phyloP scores from a whole-genome alignment of 768 basidiomycete genomes.

The Rhodotorula diobovata region DNA sequence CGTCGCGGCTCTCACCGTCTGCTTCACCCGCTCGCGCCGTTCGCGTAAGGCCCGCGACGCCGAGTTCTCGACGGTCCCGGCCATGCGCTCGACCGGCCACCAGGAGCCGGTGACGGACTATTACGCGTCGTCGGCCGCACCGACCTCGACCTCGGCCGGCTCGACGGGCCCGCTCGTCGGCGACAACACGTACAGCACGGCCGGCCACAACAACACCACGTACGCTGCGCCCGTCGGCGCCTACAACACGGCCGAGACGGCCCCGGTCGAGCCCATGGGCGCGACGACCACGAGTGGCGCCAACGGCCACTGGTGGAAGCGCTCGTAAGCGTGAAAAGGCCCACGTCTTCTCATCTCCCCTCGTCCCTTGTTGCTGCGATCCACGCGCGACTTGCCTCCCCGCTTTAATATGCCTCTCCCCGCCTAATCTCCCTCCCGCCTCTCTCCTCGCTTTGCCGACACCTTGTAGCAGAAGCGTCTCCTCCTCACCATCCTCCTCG shows the following conservation, averaged over 20 bases:
- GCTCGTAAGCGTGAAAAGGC: neutral
- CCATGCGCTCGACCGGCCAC: conserved; percentile 19
- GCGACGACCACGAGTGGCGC: neutral
- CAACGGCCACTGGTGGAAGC: conserved; percentile 27
- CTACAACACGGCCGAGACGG: neutral
- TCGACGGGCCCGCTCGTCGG: conserved; percentile 19
- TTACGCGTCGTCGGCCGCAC: neutral
- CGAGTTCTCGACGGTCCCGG: conserved; percentile 13
- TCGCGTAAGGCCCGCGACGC: conserved; percentile 7
- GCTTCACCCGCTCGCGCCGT: conserved; percentile 32
- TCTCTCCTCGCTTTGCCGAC: too few species aligned
- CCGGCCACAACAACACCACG: neutral
- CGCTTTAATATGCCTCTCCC: neutral
- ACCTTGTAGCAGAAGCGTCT: too few species aligned
- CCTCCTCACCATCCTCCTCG: too few species aligned
- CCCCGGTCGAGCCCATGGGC: neutral
- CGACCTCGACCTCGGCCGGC: conserved; percentile 17
- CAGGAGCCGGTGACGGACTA: neutral
- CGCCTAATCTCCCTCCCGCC: too few species aligned
- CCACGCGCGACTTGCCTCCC: too few species aligned
- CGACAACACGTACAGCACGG: conserved; percentile 1
- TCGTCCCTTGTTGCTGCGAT: neutral
- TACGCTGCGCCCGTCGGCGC: neutral
- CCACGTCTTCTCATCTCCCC: neutral
- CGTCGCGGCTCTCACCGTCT: conserved; percentile 17